These are phyloP conservation scores for Hyaloscypha bicolor DNA, from an alignment of 495 filamentous ascomycete species.

Conservation along the genomic window DNA sequence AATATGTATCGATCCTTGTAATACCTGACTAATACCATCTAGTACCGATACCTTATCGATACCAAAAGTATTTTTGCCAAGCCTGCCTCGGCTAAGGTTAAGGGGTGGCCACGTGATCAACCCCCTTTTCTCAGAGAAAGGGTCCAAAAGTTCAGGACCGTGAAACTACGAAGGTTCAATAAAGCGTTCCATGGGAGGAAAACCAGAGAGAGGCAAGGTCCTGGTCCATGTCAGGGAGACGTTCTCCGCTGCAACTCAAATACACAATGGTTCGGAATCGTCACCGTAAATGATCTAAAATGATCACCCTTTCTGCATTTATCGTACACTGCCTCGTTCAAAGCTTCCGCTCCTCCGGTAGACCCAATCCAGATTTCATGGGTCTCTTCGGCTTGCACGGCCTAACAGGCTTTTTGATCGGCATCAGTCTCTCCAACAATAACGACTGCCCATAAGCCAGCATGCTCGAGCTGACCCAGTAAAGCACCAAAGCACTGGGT, in stretches of 20 bases:
- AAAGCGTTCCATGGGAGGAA: too few species aligned
- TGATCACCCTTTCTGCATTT: background rate
- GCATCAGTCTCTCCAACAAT: slow-evolving; percentile 34
- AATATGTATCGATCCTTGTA: too few species aligned
- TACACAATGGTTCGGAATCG: background rate
- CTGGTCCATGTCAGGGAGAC: too few species aligned
- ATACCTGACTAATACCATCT: too few species aligned
- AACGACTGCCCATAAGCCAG: slow-evolving; percentile 36
- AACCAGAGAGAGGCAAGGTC: too few species aligned
- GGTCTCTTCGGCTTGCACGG: slow-evolving; percentile 32
- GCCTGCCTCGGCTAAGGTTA: too few species aligned
- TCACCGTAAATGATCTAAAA: too few species aligned
- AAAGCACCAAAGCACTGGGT: slow-evolving; percentile 67
- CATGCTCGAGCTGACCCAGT: slow-evolving; percentile 62
- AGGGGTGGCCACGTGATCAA: background rate
- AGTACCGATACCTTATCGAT: too few species aligned
- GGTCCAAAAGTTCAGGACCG: background rate
- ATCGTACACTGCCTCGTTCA: background rate
- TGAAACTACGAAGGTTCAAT: too few species aligned
- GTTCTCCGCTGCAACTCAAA: too few species aligned
- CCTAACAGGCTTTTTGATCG: slow-evolving; percentile 30
- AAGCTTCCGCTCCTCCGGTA: background rate
- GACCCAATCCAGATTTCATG: slow-evolving; percentile 20
- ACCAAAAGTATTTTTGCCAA: too few species aligned
- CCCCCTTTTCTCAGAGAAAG: background rate